Evolutionary conservation across 169 alveolate species (phyloP).

Genomic region (Eimeria zaria): DNA sequence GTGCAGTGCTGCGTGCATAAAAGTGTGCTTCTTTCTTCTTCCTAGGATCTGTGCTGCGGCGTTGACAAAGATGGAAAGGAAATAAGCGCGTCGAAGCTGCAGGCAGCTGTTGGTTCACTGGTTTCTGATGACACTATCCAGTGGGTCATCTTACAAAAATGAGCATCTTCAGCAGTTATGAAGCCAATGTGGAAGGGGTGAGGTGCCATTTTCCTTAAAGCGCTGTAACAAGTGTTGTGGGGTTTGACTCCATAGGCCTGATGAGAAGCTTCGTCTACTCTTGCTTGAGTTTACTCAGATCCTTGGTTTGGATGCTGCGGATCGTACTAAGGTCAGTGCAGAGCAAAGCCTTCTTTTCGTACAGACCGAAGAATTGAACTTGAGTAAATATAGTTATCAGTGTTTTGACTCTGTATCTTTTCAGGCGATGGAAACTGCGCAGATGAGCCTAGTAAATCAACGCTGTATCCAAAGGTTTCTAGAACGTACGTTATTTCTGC

Average conservation of each 20-base stretch:
- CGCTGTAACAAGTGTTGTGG: background rate
- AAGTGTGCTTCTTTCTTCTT: background rate
- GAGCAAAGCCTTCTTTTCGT: background rate
- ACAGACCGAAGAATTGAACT: background rate
- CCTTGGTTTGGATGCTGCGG: conserved; percentile 61
- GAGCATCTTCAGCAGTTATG: background rate
- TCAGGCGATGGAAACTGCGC: conserved; percentile 80
- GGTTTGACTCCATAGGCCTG: conserved; percentile 29
- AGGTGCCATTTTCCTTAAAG: background rate
- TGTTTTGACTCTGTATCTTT: background rate
- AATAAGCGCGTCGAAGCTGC: conserved; percentile 67
- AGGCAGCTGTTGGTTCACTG: conserved; percentile 57
- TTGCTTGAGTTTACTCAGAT: conserved; percentile 75
- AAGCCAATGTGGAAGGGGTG: background rate
- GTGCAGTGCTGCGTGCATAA: background rate
- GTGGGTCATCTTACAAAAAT: background rate
- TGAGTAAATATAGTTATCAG: background rate
- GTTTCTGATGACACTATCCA: conserved; percentile 46
- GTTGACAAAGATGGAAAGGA: conserved; percentile 84
- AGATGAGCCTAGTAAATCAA: conserved; percentile 61
- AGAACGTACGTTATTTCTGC: conserved; percentile 24
- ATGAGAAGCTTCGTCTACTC: conserved; percentile 83
- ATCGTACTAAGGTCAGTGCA: conserved; percentile 57
- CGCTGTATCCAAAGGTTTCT: conserved; percentile 46
- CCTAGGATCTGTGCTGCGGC: conserved; percentile 79